Base-by-base conservation (phyloP, 2,329 filamentous ascomycete genomes). In the Cladobotryum protrusum region DNA sequence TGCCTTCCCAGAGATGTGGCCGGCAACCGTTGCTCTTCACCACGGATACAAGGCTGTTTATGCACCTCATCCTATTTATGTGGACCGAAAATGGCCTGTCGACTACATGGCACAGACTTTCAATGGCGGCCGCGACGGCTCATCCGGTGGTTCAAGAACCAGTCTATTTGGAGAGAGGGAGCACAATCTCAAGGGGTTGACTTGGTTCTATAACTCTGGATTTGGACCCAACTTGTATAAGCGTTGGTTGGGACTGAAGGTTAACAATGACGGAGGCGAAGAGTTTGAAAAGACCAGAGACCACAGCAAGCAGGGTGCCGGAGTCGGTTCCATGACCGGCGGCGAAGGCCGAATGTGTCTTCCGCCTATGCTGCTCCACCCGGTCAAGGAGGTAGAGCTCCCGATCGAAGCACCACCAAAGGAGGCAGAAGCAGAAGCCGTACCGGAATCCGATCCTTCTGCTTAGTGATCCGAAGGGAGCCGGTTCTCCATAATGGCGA, bases 1-100 rank as follows among this genome's bases (percentile, higher is more conserved):
- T 56, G 95, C 93, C 73, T 95, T 95, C 65, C 88, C 90, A 0
- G 92, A 97, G 68, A 96, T 96, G 91, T 96, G 89, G 89, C 89
- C 91, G 0, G 85, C 86, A 1, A 93, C 87, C 0, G 83, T 88
- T 1, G 88, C 91, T 1, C 77, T 97, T 9, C 91, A 96, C 53
- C 91, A 96, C 65, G 92, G 92, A 11, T 84, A 88, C 71, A 97
- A 96, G 72, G 90, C 89, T 35, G 90, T 96, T 13, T 95, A 86
- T 57, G 89, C 85, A 2, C 92, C 92, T 1, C 92, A 97, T 61
- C 89, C 91, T 1, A 78, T 95, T 49, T 97, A 86, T 64, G 81
- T 92, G 14, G 91, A 96, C 67, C 84, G 91, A 49, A 79, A 82
- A 59, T 97, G 92, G 92, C 90, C 90, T 0, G 78, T 80, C 2